A percentile compares a stretch with the other conserved stretches of the same genome.
phyloP scores from a whole-genome alignment of 129 eudicot species.

The Oenanthe sinensis region DNA sequence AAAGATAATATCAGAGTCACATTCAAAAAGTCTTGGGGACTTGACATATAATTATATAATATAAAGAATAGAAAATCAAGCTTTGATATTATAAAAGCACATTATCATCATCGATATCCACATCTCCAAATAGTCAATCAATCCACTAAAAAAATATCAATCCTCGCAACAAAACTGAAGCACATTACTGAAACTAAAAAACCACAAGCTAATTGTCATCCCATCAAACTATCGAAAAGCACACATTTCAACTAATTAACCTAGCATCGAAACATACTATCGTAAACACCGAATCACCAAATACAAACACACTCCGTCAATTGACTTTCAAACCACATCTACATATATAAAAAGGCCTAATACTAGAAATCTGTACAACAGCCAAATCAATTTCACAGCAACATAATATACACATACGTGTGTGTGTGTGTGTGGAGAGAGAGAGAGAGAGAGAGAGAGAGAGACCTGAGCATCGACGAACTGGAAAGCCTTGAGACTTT shows the following conservation, averaged over 20 bases:
- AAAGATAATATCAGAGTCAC: not conserved
- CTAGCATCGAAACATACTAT: not conserved
- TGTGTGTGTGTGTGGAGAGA: too few species aligned
- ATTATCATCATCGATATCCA: not conserved
- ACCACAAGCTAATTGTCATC: not conserved
- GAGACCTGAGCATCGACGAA: conserved; percentile 67
- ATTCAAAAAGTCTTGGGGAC: not conserved
- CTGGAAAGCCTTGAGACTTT: conserved; percentile 58
- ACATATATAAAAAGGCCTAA: not conserved
- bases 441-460: not conserved
- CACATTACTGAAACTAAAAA: not conserved
- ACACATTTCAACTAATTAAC: not conserved
- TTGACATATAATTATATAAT: too few species aligned
- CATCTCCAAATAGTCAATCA: not conserved
- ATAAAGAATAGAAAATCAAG: not conserved
- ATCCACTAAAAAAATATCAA: not conserved
- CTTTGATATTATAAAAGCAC: not conserved
- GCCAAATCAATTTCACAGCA: not conserved
- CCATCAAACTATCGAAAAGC: not conserved
- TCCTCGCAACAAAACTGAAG: not conserved
- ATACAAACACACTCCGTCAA: too few species aligned
- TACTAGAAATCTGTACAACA: too few species aligned
- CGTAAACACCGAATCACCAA: not conserved
- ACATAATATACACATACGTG: too few species aligned
- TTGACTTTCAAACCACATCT: not conserved